Percentiles rank a stretch among this genome's conserved stretches.
These are phyloP conservation scores for Pseudopediastrum boryanum DNA, from an alignment of 139 green algal genomes.

Conservation along the genomic window DNA sequence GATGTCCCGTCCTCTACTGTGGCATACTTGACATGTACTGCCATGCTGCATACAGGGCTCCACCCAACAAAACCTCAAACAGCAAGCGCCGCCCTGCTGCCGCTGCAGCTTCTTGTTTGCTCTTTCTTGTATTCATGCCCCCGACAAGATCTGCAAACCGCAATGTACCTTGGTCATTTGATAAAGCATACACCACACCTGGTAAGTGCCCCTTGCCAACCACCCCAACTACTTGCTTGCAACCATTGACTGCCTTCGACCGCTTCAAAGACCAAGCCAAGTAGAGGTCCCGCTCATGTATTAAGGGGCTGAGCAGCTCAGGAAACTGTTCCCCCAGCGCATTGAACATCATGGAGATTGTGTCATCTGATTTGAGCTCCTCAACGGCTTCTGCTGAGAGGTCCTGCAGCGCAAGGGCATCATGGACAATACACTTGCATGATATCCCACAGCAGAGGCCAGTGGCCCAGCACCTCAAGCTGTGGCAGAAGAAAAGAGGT, in stretches of 20 bases:
- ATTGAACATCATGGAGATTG: slow-evolving; percentile 11
- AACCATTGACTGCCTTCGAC: slow-evolving; percentile 75
- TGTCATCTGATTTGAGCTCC: slow-evolving; percentile 21
- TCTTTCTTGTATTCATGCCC: slow-evolving; percentile 19
- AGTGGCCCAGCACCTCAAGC: not conserved
- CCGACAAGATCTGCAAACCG: slow-evolving; percentile 53
- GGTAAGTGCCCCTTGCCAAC: slow-evolving; percentile 76
- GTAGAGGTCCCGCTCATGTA: slow-evolving; percentile 76
- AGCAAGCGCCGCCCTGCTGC: not conserved
- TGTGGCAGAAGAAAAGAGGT: not conserved
- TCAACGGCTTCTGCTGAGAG: slow-evolving; percentile 3
- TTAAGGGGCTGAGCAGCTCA: slow-evolving; percentile 41
- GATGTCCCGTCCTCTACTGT: no score
- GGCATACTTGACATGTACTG: no score
- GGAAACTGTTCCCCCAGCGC: slow-evolving; percentile 43
- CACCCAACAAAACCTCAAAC: slow-evolving; percentile 18
- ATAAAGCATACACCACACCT: slow-evolving; percentile 60
- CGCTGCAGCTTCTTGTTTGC: not conserved
- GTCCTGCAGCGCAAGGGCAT: slow-evolving; percentile 10
- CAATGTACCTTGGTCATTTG: slow-evolving; percentile 37
- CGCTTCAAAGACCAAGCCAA: slow-evolving; percentile 78
- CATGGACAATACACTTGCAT: not conserved
- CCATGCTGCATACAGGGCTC: slow-evolving; percentile 24
- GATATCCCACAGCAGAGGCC: not conserved
- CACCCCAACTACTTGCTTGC: slow-evolving; percentile 71